phyloP scores from a whole-genome alignment of 1,284 basidiomycete genomes.

The Phellopilus nigrolimitatus region DNA sequence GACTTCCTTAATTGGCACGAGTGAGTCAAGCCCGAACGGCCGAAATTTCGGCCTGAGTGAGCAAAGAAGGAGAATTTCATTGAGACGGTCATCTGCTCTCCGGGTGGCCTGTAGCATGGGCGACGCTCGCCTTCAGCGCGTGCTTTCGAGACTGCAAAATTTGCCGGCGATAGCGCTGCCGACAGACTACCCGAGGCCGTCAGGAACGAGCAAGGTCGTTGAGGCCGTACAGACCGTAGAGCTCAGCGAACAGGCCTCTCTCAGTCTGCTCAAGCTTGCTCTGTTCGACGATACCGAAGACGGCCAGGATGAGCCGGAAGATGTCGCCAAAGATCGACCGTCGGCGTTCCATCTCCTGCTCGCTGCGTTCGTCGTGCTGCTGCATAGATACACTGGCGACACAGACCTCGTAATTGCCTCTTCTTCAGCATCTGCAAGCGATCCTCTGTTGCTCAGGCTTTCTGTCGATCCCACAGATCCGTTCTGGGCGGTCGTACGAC shows the following conservation, averaged over 20 bases:
- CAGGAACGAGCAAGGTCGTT: slow-evolving; percentile 67
- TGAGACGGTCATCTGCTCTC: background rate
- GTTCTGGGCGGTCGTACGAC: slow-evolving; percentile 88
- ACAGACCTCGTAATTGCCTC: slow-evolving; percentile 93
- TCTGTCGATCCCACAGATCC: slow-evolving; percentile 84
- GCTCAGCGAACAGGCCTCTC: slow-evolving; percentile 64
- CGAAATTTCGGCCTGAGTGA: background rate
- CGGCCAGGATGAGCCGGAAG: slow-evolving; percentile 47
- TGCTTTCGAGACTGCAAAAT: slow-evolving; percentile 61
- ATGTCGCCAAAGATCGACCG: slow-evolving; percentile 45
- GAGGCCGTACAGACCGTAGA: slow-evolving; percentile 72
- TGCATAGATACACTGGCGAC: slow-evolving; percentile 96
- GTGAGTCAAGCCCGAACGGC: background rate
- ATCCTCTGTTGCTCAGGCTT: slow-evolving; percentile 83
- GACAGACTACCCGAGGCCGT: slow-evolving; percentile 91
- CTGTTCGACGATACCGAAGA: slow-evolving; percentile 60
- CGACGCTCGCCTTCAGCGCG: slow-evolving; percentile 43
- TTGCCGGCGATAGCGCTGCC: slow-evolving; percentile 91
- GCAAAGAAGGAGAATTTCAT: slow-evolving; percentile 1
- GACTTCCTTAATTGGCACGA: too few species aligned
- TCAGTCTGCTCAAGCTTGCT: slow-evolving; percentile 71
- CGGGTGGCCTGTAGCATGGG: slow-evolving; percentile 34
- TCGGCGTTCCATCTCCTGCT: slow-evolving; percentile 91
- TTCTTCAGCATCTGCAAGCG: slow-evolving; percentile 72
- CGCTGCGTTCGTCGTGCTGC: slow-evolving; percentile 84